Evolutionary conservation across 495 filamentous ascomycete species (phyloP).

Genomic region (Aspergillus campestris): DNA sequence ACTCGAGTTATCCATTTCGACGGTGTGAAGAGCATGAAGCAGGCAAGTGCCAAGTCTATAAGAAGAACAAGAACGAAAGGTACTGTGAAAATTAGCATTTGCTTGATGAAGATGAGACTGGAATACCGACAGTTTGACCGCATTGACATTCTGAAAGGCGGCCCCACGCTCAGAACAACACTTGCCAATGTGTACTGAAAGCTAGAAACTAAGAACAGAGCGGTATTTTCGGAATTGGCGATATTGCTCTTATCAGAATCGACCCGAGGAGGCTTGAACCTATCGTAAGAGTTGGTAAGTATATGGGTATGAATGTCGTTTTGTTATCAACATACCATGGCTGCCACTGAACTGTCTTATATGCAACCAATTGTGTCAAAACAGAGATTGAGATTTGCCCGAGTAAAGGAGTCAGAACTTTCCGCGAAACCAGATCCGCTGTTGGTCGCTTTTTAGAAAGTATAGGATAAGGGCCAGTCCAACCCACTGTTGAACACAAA

Average conservation of each 20-base stretch:
- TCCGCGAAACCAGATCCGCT: constrained; percentile 85
- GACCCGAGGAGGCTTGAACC: constrained; percentile 72
- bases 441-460: constrained; percentile 82
- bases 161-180: constrained; percentile 79
- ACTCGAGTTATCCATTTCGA: constrained; percentile 55
- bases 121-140: constrained; percentile 55
- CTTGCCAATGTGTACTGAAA: constrained; percentile 91
- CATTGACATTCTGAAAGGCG: constrained; percentile 80
- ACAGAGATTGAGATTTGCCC: constrained; percentile 83
- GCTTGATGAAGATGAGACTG: background rate
- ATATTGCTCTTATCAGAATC: constrained; percentile 71
- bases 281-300: constrained; percentile 18
- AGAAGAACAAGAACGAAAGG: constrained; percentile 77
- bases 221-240: constrained; percentile 85
- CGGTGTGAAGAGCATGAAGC: constrained; percentile 72
- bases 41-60: constrained; percentile 52
- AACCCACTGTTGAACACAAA: constrained; percentile 65
- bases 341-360: constrained; percentile 62
- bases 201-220: constrained; percentile 79
- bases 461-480: constrained; percentile 74
- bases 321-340: constrained; percentile 51
- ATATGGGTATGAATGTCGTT: background rate
- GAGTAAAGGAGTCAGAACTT: constrained; percentile 82
- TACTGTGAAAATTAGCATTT: constrained; percentile 35
- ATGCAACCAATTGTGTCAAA: constrained; percentile 65